Base-by-base conservation (phyloP, 2,329 filamentous ascomycete genomes). In the Teratosphaeriaceae sp. region DNA sequence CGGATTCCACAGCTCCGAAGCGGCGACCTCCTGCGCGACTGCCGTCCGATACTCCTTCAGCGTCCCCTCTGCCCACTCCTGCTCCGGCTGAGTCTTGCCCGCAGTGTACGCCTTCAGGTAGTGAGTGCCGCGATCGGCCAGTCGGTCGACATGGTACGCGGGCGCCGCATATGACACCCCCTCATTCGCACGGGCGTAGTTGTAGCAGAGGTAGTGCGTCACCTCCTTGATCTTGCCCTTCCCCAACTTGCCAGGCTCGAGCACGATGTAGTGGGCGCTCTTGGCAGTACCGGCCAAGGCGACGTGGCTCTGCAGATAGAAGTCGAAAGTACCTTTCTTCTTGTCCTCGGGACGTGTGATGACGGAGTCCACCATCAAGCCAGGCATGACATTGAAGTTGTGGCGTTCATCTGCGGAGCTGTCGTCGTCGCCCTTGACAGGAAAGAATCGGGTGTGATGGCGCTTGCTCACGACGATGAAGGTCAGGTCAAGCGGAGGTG, bases 391-490 rank as follows among this genome's bases (percentile, higher is more conserved):
- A 36, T 56, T 56, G 15, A 38, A 43, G 42, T 38, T 39, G 5
- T 18, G 4, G 11, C 9, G 30, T 15, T 11, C 9, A n/a, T 27
- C n/a, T 27, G 24, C 20, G 8, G 21, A n/a, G 5, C 24, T 16
- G 18, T 22, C n/a, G 4, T 12, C 16, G 3, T 40, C 21, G n/a
- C 22, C 35, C 15, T 26, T 36, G 12, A 26, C 47, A 1, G 62
- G 55, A 44, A 61, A 71, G 52, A 71, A 68, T 0, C 68, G 60
- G 0, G 62, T 60, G 42, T 66, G 52, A 43, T 72, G 69, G 0
- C 67, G 57, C 43, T 71, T 70, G 2, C 53, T 57, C 3, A 63
- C 62, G 3, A 70, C 48, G 2, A 71, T 35, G 16, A 62, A 50
- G 0, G 59, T 64, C 19, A 65, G 20, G 40, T 22, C 45, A 45